phyloP scores from a whole-genome alignment of 108 stramenopile genomes.

The Stephanodiscus minutulus region DNA sequence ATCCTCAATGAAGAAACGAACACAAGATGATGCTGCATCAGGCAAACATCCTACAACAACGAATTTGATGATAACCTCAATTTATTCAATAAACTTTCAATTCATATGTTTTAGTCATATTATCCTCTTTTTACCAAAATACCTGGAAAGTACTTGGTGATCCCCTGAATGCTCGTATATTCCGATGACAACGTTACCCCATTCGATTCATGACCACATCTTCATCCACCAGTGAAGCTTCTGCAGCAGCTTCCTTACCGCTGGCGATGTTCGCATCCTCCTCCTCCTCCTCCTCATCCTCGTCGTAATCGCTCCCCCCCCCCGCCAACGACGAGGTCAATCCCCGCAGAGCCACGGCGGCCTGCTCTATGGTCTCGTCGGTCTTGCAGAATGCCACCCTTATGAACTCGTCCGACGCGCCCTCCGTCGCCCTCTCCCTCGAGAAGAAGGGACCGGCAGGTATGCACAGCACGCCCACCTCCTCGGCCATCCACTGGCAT shows the following conservation, averaged over 20 bases:
- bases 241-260: background rate
- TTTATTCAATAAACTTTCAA: no score
- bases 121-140: no score
- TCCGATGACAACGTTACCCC: background rate
- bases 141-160: no score
- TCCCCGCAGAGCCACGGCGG: constrained; percentile 65
- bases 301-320: background rate
- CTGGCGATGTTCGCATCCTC: background rate
- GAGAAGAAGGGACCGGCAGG: constrained; percentile 96
- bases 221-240: background rate
- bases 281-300: background rate
- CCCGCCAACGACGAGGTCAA: constrained; percentile 10
- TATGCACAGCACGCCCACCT: constrained; percentile 90
- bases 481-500: constrained; percentile 93
- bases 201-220: background rate
- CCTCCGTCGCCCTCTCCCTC: constrained; percentile 56
- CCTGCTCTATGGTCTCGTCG: constrained; percentile 89
- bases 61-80: no score
- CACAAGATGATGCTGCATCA: no score
- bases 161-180: no score
- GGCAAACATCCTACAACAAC: no score
- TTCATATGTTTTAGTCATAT: no score
- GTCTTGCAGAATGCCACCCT: constrained; percentile 98
- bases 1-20: no score
- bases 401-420: constrained; percentile 80